A percentile compares a stretch with the other conserved stretches of the same genome.
These are phyloP conservation scores for Backusella sp. DNA, from an alignment of 192 early-diverging fungal species.

Conservation along the genomic window DNA sequence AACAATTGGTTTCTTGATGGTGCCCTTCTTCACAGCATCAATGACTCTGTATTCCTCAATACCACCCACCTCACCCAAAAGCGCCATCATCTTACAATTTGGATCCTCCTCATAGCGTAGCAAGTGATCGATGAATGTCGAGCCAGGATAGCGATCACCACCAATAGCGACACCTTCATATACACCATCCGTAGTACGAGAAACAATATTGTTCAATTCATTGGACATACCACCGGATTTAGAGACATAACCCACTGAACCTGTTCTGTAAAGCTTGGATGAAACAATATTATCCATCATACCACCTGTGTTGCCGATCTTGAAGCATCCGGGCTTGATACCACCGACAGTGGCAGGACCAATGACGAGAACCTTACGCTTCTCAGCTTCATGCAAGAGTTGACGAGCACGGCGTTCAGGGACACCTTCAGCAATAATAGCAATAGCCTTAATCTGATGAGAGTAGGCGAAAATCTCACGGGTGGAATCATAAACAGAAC, in stretches of 20 bases:
- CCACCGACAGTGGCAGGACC: constrained; percentile 99
- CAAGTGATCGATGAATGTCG: constrained; percentile 98
- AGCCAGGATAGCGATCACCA: constrained; percentile 97
- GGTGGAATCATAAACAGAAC: constrained; percentile 91
- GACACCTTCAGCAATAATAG: constrained; percentile 99
- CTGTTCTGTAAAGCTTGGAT: constrained; percentile 95
- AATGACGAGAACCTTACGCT: constrained; percentile 82
- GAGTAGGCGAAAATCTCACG: constrained; percentile 80
- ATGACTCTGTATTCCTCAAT: constrained; percentile 95
- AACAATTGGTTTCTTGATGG: constrained; percentile 96
- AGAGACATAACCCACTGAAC: constrained; percentile 96
- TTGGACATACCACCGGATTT: constrained; percentile 99
- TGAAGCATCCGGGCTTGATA: constrained; percentile 99
- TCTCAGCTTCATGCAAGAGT: constrained; percentile 81
- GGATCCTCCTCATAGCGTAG: constrained; percentile 93
- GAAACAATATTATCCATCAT: constrained; percentile 99
- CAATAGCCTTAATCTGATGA: constrained; percentile 86
- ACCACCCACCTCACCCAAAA: constrained; percentile 97
- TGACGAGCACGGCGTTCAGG: constrained; percentile 95
- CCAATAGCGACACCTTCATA: constrained; percentile 99
- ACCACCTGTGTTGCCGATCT: constrained; percentile 99
- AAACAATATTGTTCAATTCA: constrained; percentile 99
- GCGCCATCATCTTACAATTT: constrained; percentile 88
- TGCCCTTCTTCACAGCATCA: constrained; percentile 82
- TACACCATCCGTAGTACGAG: constrained; percentile 94